Conservation (phyloP, 2,329 filamentous ascomycete species). For the Colletotrichum lini region DNA sequence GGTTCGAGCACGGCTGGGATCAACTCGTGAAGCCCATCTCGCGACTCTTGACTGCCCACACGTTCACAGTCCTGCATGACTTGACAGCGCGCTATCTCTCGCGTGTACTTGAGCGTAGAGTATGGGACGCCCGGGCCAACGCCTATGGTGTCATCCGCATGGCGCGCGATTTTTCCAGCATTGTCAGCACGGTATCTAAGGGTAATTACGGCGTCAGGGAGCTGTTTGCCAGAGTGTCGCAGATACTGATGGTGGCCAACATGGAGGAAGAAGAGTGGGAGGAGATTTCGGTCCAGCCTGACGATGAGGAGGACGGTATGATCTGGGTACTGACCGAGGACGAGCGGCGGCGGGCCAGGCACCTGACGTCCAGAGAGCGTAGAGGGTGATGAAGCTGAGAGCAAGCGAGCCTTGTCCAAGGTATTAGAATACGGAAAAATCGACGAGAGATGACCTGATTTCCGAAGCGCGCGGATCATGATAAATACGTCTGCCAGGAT, state of each 20-base stretch:
- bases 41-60: conserved; percentile 84
- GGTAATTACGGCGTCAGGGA: conserved; percentile 86
- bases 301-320: conserved; percentile 72
- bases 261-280: conserved; percentile 99
- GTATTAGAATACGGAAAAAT: conserved; percentile 28
- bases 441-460: conserved; percentile 34
- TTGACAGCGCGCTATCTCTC: conserved; percentile 82
- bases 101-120: conserved; percentile 86
- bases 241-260: conserved; percentile 89
- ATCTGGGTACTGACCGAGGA: conserved; percentile 80
- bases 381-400: conserved; percentile 18
- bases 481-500: not conserved
- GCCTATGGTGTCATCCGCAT: conserved; percentile 86
- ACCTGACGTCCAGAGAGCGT: conserved; percentile 60
- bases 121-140: conserved; percentile 85
- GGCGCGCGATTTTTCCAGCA: conserved; percentile 85
- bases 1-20: conserved; percentile 90
- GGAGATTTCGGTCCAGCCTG: conserved; percentile 67
- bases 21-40: conserved; percentile 87
- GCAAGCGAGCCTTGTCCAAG: not conserved
- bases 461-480: conserved; percentile 13
- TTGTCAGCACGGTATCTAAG: conserved; percentile 77
- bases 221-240: conserved; percentile 80
- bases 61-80: conserved; percentile 83
- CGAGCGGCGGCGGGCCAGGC: conserved; percentile 80